Base-by-base conservation (phyloP, 805 yeast genomes). In the Schwanniomyces vanrijiae region DNA sequence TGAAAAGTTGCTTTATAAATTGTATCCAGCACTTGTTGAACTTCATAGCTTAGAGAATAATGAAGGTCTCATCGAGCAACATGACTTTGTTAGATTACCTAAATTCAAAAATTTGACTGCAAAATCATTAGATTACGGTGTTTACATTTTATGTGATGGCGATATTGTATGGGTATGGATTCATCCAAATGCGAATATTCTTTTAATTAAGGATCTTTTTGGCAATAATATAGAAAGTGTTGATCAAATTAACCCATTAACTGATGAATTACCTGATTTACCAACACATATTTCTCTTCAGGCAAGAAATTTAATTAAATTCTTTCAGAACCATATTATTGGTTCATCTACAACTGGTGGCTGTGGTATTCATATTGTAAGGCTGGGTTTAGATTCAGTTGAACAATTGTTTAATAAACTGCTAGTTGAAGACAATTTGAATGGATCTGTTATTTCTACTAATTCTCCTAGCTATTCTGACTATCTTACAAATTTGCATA, bases 11-110 rank as follows among this genome's bases (percentile, higher is more conserved):
- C 69, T 83, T 19, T 78, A 78, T 49, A 83, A 81, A 51, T 72
- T 94, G 33, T 94, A 91, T 59, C 98, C 99, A 1, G 82, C 86
- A 9, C 71, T 92, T 46, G 74, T 87, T 26, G 88, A 87, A 34
- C 64, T 92, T 21, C 96, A 90, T 61, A 75, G 79, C 3, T 64
- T 88, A 48, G 66, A 67, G 2, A 85, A 79, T 8, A 69, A 68
- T 1, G 96, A 88, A 51, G 82, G 72, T 6, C 29, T 59, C 38
- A 42, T 54, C 13, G 67, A 60, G 22, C 66, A 66, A 40, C 66
- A 71, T 56, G 54, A 77, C 61, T 45, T 64, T 50, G 78, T 81
- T 61, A 65, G 56, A n/a, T 56, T 76, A 53, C 96, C 86, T 2
- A 67, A 52, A 52, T 77, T 68, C 55, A 65, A 70, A 26, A 78